Evolutionary conservation across 257 asterid species (phyloP), one percentile per base, ranked within the genome.

Genomic region (Ajuga chamaepitys): DNA sequence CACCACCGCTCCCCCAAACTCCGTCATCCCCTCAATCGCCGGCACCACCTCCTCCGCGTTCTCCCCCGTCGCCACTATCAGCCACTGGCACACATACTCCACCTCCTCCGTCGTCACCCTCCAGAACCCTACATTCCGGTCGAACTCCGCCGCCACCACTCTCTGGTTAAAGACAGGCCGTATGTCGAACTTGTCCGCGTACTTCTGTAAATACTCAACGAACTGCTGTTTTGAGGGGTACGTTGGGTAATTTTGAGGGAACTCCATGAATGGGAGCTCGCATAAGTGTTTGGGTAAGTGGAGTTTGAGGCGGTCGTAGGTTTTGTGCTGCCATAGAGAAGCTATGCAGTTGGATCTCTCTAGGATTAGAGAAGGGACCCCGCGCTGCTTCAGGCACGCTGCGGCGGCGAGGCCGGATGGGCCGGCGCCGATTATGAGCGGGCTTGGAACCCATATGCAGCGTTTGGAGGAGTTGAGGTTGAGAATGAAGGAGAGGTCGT

Each of bases 11-110:
- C 93, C 94, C 0, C 66, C 62, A 41, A 88, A 91, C 42, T 73
- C 81, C 42, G 47, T 79, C 83, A 70, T 62, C 58, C 97, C 97
- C 13, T 76, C 77, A 0, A 91, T 75, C 18, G 21, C 3, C 11
- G 96, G 95, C 66, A 81, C 48, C 65, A 80, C 86, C 38, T 79
- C 85, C 83, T 85, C 96, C 1, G 95, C 96, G 64, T 86, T 87
- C 75, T 91, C 98, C 9, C 95, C 98, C 9, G 95, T 90, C 4
- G 97, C 97, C 22, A 72, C 96, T 0, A 91, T 62, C 80, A 91
- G 47, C 97, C 96, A 88, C 65, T 79, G 72, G 62, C 82, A 61
- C 5, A 84, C 71, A 13, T 81, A 89, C 77, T 86, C 91, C 12
- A 28, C 58, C 47, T 41, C 67, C 30, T 41, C 59, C 3, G 91